Conservation (phyloP, 2,329 filamentous ascomycete species). For the Coleophoma eucalyptorum region DNA sequence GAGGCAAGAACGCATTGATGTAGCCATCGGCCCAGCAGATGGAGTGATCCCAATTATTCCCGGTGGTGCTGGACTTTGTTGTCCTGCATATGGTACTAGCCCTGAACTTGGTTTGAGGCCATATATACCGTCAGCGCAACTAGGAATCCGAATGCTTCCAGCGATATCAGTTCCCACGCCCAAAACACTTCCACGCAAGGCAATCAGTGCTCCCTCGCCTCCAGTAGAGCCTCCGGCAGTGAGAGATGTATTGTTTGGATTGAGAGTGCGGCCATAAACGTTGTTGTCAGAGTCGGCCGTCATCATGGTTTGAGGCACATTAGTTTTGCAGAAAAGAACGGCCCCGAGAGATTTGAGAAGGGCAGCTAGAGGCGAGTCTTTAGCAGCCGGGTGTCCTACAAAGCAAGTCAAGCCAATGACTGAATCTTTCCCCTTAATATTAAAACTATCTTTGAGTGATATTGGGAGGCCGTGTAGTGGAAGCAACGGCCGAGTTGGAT, state of each 20-base stretch:
- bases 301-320: conserved; percentile 54
- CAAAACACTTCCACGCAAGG: conserved; percentile 35
- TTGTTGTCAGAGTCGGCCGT: conserved; percentile 53
- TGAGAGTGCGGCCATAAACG: conserved; percentile 52
- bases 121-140: conserved; percentile 27
- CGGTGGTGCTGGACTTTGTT: conserved; percentile 5
- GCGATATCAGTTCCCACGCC: conserved; percentile 40
- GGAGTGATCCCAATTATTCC: conserved; percentile 3
- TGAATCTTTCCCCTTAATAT: conserved; percentile 43
- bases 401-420: conserved; percentile 51
- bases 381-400: conserved; percentile 41
- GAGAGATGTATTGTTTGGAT: conserved; percentile 41
- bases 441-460: conserved; percentile 56
- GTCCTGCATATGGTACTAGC: conserved; percentile 6
- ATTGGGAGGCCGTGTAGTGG: conserved; percentile 59
- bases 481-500: conserved; percentile 38
- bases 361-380: conserved; percentile 39
- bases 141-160: conserved; percentile 34
- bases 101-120: conserved; percentile 19
- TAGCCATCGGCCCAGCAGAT: conserved; percentile 6
- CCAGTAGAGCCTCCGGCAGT: conserved; percentile 60
- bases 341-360: conserved; percentile 57
- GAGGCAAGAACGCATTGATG: conserved; percentile 3
- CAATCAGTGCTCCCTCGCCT: conserved; percentile 50
- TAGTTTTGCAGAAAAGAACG: conserved; percentile 64